Conservation (phyloP, 306 rosid genomes). For the Lathyrus oleraceus region DNA sequence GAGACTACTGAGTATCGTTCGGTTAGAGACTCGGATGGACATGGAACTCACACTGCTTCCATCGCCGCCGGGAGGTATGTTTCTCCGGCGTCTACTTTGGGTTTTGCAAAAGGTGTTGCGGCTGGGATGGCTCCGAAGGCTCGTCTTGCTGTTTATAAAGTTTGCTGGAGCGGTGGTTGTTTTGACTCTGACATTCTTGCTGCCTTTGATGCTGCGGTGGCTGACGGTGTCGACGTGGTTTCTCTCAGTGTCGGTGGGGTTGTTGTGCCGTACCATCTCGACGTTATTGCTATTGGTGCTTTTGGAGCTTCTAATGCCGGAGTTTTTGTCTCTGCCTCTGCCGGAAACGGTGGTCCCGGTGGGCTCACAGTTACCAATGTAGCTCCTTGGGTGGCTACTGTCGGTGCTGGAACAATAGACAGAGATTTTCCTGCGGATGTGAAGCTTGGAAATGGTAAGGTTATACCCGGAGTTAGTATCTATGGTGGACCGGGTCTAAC, state of each 20-base stretch:
- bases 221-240: slow-evolving; percentile 74
- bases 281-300: slow-evolving; percentile 72
- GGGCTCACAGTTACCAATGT: slow-evolving; percentile 78
- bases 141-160: slow-evolving; percentile 74
- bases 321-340: slow-evolving; percentile 78
- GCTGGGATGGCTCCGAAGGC: slow-evolving; percentile 97
- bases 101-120: slow-evolving; percentile 73
- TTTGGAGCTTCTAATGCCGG: slow-evolving; percentile 65
- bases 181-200: slow-evolving; percentile 84
- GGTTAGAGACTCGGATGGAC: slow-evolving; percentile 85
- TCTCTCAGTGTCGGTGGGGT: slow-evolving; percentile 93
- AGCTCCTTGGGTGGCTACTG: slow-evolving; percentile 90
- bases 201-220: slow-evolving; percentile 78
- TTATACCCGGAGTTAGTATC: slow-evolving; percentile 59
- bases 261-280: slow-evolving; percentile 82
- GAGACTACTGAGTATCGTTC: slow-evolving; percentile 70
- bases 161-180: slow-evolving; percentile 83
- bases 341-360: slow-evolving; percentile 91
- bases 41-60: slow-evolving; percentile 85
- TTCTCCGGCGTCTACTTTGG: slow-evolving; percentile 69
- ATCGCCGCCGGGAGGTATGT: slow-evolving; percentile 87
- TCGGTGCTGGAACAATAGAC: slow-evolving; percentile 92
- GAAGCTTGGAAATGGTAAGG: slow-evolving; percentile 70
- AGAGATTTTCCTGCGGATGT: slow-evolving; percentile 86
- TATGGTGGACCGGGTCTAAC: slow-evolving; percentile 76